These are phyloP conservation scores for Turnera subulata DNA, from an alignment of 345 rosid genomes.

Conservation along the genomic window DNA sequence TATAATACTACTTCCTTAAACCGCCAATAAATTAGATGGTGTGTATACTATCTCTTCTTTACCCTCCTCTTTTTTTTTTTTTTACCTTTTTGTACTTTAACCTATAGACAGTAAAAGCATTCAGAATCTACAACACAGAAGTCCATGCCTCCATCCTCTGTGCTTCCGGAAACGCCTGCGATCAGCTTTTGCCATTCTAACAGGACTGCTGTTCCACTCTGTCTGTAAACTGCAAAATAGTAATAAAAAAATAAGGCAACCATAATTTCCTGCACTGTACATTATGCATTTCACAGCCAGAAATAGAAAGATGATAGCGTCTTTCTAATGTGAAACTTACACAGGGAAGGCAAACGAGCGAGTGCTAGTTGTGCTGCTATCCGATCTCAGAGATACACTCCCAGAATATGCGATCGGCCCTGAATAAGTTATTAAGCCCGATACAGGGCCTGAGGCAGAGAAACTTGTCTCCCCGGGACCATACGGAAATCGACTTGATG, in stretches of 20 bases:
- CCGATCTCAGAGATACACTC: conserved; percentile 74
- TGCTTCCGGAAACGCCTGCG: conserved; percentile 46
- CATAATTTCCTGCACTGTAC: background rate
- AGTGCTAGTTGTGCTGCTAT: conserved; percentile 88
- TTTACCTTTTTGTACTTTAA: conserved; percentile 15
- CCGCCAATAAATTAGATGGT: conserved; percentile 6
- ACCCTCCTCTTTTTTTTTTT: too few species aligned
- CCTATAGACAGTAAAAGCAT: conserved; percentile 28
- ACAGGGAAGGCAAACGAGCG: conserved; percentile 92
- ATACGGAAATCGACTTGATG: conserved; percentile 26
- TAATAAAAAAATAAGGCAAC: background rate
- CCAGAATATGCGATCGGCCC: conserved; percentile 70
- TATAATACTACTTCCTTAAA: conserved; percentile 11
- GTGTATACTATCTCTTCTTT: conserved; percentile 4
- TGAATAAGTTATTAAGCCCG: conserved; percentile 59
- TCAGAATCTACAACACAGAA: conserved; percentile 94
- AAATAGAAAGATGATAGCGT: too few species aligned
- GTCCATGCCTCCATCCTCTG: conserved; percentile 53
- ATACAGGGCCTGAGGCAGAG: conserved; percentile 53
- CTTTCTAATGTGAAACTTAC: conserved; percentile 45
- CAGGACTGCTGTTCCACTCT: conserved; percentile 93
- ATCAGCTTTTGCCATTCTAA: conserved; percentile 78
- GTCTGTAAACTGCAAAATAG: conserved; percentile 58
- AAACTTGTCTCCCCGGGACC: conserved; percentile 67
- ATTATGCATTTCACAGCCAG: background rate